These are phyloP conservation scores for Calcarisporium arbuscula DNA, from an alignment of 2,329 filamentous ascomycete genomes.

Conservation along the genomic window DNA sequence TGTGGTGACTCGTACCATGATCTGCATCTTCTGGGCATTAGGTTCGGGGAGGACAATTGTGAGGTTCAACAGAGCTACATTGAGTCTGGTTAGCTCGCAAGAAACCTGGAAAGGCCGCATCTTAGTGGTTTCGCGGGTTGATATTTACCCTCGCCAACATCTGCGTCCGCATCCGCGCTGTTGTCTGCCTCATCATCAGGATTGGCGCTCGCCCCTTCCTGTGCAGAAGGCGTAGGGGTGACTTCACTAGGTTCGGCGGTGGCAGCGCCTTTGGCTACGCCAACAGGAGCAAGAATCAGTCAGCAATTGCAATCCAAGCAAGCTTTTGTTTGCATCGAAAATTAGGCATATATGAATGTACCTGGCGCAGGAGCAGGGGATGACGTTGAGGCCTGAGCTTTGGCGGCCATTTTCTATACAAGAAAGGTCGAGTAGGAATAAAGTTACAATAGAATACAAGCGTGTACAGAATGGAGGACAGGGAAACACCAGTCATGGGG, in stretches of 20 bases:
- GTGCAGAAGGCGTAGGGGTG: too few species aligned
- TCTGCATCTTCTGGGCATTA: conserved; percentile 65
- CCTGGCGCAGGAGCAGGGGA: conserved; percentile 18
- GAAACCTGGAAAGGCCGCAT: too few species aligned
- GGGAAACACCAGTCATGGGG: conserved; percentile 19
- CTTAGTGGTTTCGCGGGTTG: too few species aligned
- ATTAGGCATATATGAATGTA: too few species aligned
- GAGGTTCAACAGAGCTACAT: conserved; percentile 50
- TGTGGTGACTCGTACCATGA: conserved; percentile 58
- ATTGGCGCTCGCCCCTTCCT: too few species aligned
- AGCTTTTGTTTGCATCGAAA: too few species aligned
- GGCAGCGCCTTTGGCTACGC: too few species aligned
- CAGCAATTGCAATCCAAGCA: too few species aligned
- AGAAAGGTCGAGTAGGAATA: conserved; percentile 6
- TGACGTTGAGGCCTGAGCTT: conserved; percentile 13
- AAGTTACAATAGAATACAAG: conserved; percentile 12
- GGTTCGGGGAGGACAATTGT: conserved; percentile 77
- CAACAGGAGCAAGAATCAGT: too few species aligned
- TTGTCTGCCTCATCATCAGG: conserved; percentile 19
- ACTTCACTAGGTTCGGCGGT: too few species aligned
- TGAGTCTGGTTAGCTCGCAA: conserved; percentile 10
- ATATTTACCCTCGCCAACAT: too few species aligned
- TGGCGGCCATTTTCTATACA: conserved; percentile 25
- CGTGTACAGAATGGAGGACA: conserved; percentile 12
- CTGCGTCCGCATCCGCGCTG: conserved; percentile 20